A percentile compares a stretch with the other conserved stretches of the same genome.
These are phyloP conservation scores for Shiraia sp. DNA, from an alignment of 2,329 filamentous ascomycete genomes.

Conservation along the genomic window DNA sequence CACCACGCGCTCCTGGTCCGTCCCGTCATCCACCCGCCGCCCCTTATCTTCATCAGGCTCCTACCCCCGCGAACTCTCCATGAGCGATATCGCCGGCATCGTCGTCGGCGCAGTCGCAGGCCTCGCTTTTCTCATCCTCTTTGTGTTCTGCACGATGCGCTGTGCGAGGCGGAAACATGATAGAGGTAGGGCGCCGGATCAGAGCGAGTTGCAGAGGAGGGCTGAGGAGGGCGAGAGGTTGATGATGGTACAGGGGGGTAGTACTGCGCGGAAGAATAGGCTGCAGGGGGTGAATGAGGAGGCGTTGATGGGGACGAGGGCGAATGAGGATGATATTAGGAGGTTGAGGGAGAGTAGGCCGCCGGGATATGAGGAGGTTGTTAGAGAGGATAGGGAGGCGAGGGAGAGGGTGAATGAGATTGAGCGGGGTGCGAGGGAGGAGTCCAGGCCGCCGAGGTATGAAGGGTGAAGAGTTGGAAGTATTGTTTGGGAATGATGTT, in stretches of 20 bases:
- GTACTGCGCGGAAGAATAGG: too few species aligned
- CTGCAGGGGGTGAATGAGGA: too few species aligned
- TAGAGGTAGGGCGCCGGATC: too few species aligned
- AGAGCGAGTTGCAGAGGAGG: too few species aligned
- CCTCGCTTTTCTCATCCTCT: background rate
- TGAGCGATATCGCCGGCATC: slow-evolving; percentile 3
- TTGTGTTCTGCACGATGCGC: slow-evolving; percentile 1
- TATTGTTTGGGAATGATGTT: too few species aligned
- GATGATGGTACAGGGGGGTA: too few species aligned
- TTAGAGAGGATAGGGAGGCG: slow-evolving; percentile 2
- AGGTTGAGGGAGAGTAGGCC: too few species aligned
- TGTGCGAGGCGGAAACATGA: too few species aligned
- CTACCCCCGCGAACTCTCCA: background rate
- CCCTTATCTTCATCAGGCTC: background rate
- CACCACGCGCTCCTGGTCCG: background rate
- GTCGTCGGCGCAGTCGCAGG: slow-evolving; percentile 1
- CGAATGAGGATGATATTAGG: background rate
- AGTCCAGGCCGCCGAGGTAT: background rate
- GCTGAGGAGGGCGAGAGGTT: background rate
- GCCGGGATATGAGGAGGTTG: too few species aligned
- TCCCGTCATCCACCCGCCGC: background rate
- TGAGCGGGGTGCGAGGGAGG: background rate
- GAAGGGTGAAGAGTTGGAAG: background rate
- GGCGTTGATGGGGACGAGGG: background rate
- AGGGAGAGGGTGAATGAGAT: background rate